Percentiles rank a stretch among this genome's conserved stretches.
These are phyloP conservation scores for Recurvomyces mirabilis DNA, from an alignment of 495 filamentous ascomycete genomes.

Conservation along the genomic window DNA sequence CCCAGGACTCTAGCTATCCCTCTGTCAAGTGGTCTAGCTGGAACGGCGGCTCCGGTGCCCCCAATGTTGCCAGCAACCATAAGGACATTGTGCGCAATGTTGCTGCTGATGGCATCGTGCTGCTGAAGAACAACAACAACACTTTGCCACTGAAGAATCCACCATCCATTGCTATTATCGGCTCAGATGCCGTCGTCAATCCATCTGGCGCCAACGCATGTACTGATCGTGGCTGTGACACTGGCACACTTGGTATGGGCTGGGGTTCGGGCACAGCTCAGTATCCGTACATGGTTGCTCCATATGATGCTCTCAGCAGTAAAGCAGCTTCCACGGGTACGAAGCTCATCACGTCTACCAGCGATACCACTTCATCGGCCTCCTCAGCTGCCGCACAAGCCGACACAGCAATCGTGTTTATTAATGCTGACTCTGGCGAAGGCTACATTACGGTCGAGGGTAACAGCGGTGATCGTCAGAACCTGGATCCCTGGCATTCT, in stretches of 20 bases:
- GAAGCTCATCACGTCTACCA: conserved; percentile 58
- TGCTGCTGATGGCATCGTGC: conserved; percentile 65
- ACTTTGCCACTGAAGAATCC: conserved; percentile 67
- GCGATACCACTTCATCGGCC: conserved; percentile 56
- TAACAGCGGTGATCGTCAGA: conserved; percentile 67
- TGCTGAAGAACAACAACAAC: conserved; percentile 71
- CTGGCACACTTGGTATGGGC: conserved; percentile 80
- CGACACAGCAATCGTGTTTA: conserved; percentile 56
- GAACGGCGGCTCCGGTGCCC: not conserved
- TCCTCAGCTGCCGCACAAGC: conserved; percentile 42
- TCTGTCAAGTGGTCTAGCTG: not conserved
- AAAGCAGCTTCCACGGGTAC: conserved; percentile 50
- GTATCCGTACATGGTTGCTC: conserved; percentile 85
- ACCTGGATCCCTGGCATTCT: conserved; percentile 66
- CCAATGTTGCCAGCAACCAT: conserved; percentile 68
- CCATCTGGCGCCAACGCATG: conserved; percentile 76
- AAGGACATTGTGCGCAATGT: conserved; percentile 57
- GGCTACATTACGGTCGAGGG: conserved; percentile 52
- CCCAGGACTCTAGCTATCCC: conserved; percentile 51
- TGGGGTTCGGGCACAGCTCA: conserved; percentile 86
- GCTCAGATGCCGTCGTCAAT: conserved; percentile 72
- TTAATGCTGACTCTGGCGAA: conserved; percentile 52
- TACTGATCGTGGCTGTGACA: conserved; percentile 64
- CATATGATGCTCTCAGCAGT: conserved; percentile 69
- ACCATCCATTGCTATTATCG: conserved; percentile 51